These are phyloP conservation scores for Urtica urens DNA, from an alignment of 306 rosid genomes.

Conservation along the genomic window DNA sequence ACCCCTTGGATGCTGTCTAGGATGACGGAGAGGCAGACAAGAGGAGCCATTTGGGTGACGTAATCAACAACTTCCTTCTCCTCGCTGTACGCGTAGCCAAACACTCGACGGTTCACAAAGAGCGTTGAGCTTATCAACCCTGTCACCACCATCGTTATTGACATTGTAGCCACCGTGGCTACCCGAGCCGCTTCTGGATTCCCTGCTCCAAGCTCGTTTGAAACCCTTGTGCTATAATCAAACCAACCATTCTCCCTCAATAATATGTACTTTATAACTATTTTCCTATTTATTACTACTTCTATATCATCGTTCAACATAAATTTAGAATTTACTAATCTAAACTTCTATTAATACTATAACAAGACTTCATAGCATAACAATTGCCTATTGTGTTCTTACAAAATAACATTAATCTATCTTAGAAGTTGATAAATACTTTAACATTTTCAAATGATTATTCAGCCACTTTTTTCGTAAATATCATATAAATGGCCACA, in stretches of 20 bases:
- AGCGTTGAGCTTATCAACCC: background rate
- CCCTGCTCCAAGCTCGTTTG: conserved; percentile 13
- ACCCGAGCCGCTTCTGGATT: conserved; percentile 7
- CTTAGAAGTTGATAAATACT: too few species aligned
- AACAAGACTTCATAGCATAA: too few species aligned
- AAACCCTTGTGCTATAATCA: conserved; percentile 6
- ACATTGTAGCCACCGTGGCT: background rate
- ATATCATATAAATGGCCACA: too few species aligned
- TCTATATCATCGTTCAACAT: too few species aligned
- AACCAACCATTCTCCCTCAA: background rate
- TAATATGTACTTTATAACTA: background rate
- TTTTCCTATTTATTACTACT: too few species aligned
- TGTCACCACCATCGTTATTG: background rate
- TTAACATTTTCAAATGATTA: too few species aligned
- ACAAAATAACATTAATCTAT: too few species aligned
- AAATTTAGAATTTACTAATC: too few species aligned
- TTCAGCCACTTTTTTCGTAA: too few species aligned
- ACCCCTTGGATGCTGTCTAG: conserved; percentile 11
- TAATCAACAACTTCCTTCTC: conserved; percentile 12
- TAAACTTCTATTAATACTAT: too few species aligned
- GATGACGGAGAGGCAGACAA: conserved; percentile 3
- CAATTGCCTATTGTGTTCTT: too few species aligned
- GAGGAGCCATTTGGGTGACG: conserved; percentile 13
- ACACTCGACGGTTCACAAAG: background rate
- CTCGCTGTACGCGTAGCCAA: conserved; percentile 11